A percentile compares a stretch with the other conserved stretches of the same genome.
phyloP scores from a whole-genome alignment of 257 asterid species.

The Solanum pimpinellifolium region DNA sequence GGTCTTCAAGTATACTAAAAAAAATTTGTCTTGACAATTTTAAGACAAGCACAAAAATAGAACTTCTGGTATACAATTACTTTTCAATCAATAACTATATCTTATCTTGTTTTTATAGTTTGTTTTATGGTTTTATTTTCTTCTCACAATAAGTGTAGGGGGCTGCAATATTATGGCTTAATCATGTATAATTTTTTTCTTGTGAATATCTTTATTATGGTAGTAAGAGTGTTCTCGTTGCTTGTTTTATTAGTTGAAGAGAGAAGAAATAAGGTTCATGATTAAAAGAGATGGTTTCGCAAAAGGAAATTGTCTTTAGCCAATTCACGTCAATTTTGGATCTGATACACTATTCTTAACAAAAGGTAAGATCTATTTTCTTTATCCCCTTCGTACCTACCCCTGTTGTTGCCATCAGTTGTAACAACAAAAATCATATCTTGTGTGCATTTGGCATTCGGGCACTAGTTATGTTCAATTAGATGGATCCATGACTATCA shows the following conservation, averaged over 20 bases:
- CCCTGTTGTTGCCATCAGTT: not conserved
- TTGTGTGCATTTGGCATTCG: too few relatives aligned
- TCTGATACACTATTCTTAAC: too few relatives aligned
- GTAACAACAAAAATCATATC: not conserved
- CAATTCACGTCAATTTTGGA: too few relatives aligned
- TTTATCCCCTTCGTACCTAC: not conserved
- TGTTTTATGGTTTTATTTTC: not conserved
- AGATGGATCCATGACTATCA: too few relatives aligned
- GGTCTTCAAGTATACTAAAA: slow-evolving; percentile 69
- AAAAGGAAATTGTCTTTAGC: too few relatives aligned
- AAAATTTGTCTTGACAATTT: slow-evolving; percentile 57
- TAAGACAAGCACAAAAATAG: slow-evolving; percentile 87
- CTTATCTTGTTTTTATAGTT: not conserved
- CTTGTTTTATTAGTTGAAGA: too few relatives aligned
- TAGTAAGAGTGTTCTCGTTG: not conserved
- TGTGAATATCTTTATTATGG: too few relatives aligned
- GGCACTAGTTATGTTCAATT: too few relatives aligned
- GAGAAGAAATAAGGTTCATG: too few relatives aligned
- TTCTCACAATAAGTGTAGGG: not conserved
- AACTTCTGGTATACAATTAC: slow-evolving; percentile 60
- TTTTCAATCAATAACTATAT: not conserved
- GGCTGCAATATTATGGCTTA: not conserved
- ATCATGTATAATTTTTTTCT: too few relatives aligned
- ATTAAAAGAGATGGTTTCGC: too few relatives aligned
- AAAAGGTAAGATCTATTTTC: too few relatives aligned